These are phyloP conservation scores for Bisporella sp. DNA, from an alignment of 2,329 filamentous ascomycete genomes.

Conservation along the genomic window DNA sequence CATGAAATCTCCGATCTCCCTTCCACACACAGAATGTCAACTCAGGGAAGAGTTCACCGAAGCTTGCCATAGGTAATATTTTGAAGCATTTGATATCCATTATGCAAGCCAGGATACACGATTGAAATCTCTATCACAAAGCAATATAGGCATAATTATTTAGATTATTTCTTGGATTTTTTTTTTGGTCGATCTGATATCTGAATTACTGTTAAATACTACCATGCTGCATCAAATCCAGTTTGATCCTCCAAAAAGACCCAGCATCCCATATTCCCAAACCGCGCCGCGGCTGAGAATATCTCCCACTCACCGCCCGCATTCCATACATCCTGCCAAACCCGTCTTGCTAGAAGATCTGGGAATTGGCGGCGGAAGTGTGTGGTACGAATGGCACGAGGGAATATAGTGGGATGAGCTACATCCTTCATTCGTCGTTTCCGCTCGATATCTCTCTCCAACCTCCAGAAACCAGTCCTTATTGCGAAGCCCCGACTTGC, in stretches of 20 bases:
- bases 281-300: conserved; percentile 11
- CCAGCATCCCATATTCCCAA: conserved; percentile 18
- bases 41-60: too few species aligned
- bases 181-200: background rate
- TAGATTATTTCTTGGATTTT: background rate
- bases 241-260: conserved; percentile 5
- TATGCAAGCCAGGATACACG: too few species aligned
- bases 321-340: background rate
- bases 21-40: too few species aligned
- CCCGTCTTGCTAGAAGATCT: background rate
- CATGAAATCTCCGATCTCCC: too few species aligned
- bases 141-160: too few species aligned
- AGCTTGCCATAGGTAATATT: too few species aligned
- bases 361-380: conserved; percentile 4
- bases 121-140: too few species aligned
- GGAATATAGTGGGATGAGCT: conserved; percentile 27
- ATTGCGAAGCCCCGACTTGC: conserved; percentile 13
- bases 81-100: too few species aligned
- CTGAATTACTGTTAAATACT: conserved; percentile 19
- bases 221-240: conserved; percentile 8
- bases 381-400: background rate
- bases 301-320: too few species aligned
- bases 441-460: conserved; percentile 5
- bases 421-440: conserved; percentile 13
- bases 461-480: conserved; percentile 1